A percentile compares a stretch with the other conserved stretches of the same genome.
Evolutionary conservation across 495 filamentous ascomycete genomes (phyloP).

Genomic region (Tuber microsphaerosporum): DNA sequence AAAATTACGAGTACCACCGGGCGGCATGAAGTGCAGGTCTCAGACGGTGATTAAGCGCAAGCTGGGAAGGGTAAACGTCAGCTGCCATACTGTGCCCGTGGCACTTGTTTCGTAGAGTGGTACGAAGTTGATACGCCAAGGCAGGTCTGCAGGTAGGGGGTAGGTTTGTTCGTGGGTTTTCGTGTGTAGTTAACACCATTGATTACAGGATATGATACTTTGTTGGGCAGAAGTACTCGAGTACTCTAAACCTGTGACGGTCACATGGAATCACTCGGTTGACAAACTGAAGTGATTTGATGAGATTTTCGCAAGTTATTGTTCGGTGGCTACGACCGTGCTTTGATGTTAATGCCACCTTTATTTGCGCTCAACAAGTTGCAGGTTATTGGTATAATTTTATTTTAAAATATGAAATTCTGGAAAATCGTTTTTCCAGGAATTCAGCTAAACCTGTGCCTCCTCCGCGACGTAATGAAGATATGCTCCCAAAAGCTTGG

Average conservation of each 20-base stretch:
- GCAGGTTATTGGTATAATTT: neutral
- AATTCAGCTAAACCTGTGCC: conserved; percentile 46
- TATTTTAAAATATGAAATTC: neutral
- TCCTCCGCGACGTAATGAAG: conserved; percentile 95
- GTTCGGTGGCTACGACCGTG: neutral
- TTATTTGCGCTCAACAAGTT: neutral
- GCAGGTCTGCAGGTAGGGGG: neutral
- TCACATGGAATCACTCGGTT: neutral
- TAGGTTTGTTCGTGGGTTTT: neutral
- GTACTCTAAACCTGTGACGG: neutral
- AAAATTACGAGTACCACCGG: too few species aligned
- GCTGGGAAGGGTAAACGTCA: neutral
- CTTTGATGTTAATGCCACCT: neutral
- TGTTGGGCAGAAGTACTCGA: neutral
- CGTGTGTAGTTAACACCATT: neutral
- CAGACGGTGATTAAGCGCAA: neutral
- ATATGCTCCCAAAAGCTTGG: conserved; percentile 88
- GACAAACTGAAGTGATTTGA: neutral
- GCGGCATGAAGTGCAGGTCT: neutral
- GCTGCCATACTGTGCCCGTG: neutral
- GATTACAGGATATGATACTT: neutral
- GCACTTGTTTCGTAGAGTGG: neutral
- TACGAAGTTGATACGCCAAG: neutral
- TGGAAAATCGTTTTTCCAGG: neutral
- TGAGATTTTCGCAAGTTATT: neutral